Base-by-base conservation (phyloP, 1,284 basidiomycete species). In the Trichosporon sp. region DNA sequence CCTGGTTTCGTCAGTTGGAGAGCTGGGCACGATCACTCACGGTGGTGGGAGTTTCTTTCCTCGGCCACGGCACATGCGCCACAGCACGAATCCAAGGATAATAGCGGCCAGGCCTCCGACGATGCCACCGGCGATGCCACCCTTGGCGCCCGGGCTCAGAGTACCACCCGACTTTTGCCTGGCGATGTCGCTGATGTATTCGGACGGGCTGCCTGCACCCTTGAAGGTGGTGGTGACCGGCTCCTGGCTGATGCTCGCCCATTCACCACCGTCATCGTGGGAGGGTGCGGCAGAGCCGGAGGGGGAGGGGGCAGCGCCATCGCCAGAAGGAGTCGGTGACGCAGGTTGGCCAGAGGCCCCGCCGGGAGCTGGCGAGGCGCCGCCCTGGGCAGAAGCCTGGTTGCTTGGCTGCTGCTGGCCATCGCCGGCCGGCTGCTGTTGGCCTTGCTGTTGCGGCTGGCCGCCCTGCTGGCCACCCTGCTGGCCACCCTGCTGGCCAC, bases 81-180 rank as follows among this genome's bases (percentile, higher is more conserved):
- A 77, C 23, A 73, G 66, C 1, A 68, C 67, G 65, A 69, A 76
- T 2, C 67, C 68, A 29, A 81, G n/a, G 4, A 74, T 65, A 21
- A 75, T 23, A 18, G 80, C 38, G 1, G 77, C 69, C 9, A 83
- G 6, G 13, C 72, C 75, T 4, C 78, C 82, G 1, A 78, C 72
- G 4, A 78, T 72, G 21, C 76, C 82, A 29, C 79, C 81, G 1
- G 76, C 80, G 44, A 83, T 81, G 18, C 77, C 82, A 4, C 80
- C 82, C 21, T 82, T 83, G 1, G 76, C 78, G 3, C 78, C 76
- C 47, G 74, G 70, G 31, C 75, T 75, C 31, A 81, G 34, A 0
- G 73, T 72, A 2, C 71, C 68, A 32, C 53, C 70, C n/a, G 51
- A 29, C 15, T 42, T 65, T 7, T 51, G 27, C 18, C 27, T 32